These are phyloP conservation scores for Macrocybe gigantea DNA, from an alignment of 768 basidiomycete species.

Conservation along the genomic window DNA sequence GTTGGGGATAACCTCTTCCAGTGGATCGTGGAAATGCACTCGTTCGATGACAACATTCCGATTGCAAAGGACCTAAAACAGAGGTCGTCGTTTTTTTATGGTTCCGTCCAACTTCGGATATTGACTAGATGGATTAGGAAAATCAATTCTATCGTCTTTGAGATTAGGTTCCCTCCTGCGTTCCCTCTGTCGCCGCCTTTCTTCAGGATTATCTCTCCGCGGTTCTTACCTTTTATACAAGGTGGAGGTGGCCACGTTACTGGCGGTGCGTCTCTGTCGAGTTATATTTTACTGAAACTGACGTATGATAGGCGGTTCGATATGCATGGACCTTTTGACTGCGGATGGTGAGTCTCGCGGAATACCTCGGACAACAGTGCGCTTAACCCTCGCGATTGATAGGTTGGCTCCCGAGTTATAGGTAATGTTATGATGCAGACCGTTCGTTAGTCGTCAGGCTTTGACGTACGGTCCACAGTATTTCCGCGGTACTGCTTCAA, in stretches of 20 bases:
- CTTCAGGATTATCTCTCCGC: constrained; percentile 69
- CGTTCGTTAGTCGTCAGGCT: too few species aligned
- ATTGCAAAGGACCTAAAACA: constrained; percentile 54
- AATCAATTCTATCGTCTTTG: constrained; percentile 64
- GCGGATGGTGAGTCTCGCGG: constrained; percentile 40
- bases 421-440: constrained; percentile 21
- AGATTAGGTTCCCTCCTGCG: constrained; percentile 60
- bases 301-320: constrained; percentile 48
- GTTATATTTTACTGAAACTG: neutral
- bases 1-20: constrained; percentile 66
- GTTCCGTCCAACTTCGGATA: neutral
- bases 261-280: constrained; percentile 31
- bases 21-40: constrained; percentile 72
- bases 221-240: constrained; percentile 64
- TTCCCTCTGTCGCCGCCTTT: constrained; percentile 72
- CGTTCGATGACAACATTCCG: constrained; percentile 55
- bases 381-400: neutral
- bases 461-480: constrained; percentile 18
- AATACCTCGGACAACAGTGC: neutral
- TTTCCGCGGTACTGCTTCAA: constrained; percentile 51
- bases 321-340: constrained; percentile 71
- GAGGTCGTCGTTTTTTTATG: constrained; percentile 26
- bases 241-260: constrained; percentile 72
- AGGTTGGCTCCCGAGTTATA: constrained; percentile 70
- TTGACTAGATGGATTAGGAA: constrained; percentile 24